Evolutionary conservation across 768 basidiomycete genomes (phyloP).

Genomic region (Paxillus involutus): DNA sequence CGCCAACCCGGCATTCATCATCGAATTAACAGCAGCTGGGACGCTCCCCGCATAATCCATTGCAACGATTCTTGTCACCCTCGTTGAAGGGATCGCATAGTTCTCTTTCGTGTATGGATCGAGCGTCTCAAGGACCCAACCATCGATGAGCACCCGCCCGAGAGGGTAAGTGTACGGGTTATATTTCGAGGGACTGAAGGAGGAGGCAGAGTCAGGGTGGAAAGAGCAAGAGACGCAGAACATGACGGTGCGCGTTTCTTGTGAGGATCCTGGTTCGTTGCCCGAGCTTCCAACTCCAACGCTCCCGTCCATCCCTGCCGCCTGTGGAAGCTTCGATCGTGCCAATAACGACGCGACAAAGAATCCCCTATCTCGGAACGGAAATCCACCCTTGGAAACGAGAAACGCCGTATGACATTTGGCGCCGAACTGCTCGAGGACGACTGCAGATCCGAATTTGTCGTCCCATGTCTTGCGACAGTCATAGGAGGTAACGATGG

Average conservation of each 20-base stretch:
- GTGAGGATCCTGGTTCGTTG: conserved; percentile 32
- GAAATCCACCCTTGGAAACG: conserved; percentile 77
- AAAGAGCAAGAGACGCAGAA: conserved; percentile 86
- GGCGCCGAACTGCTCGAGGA: conserved; percentile 78
- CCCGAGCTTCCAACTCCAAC: conserved; percentile 26
- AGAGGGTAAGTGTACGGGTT: conserved; percentile 75
- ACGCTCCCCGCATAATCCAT: conserved; percentile 87
- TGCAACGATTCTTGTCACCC: conserved; percentile 81
- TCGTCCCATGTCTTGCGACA: conserved; percentile 88
- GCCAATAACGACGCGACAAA: conserved; percentile 77
- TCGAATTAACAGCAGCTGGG: conserved; percentile 80
- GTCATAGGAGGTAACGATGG: conserved; percentile 66
- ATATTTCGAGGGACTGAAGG: conserved; percentile 64
- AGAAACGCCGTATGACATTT: conserved; percentile 72
- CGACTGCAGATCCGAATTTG: conserved; percentile 65
- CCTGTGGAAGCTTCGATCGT: conserved; percentile 43
- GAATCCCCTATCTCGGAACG: conserved; percentile 89
- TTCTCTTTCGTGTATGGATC: conserved; percentile 95
- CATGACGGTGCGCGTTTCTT: conserved; percentile 59
- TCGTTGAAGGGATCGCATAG: conserved; percentile 90
- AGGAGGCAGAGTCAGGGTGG: conserved; percentile 57
- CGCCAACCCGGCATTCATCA: conserved; percentile 79
- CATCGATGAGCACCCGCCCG: conserved; percentile 84
- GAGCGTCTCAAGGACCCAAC: conserved; percentile 94
- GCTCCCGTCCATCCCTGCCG: conserved; percentile 39